A percentile compares a stretch with the other conserved stretches of the same genome.
phyloP scores from a whole-genome alignment of 2,329 filamentous ascomycete species.

The Intubia oerlemansii region DNA sequence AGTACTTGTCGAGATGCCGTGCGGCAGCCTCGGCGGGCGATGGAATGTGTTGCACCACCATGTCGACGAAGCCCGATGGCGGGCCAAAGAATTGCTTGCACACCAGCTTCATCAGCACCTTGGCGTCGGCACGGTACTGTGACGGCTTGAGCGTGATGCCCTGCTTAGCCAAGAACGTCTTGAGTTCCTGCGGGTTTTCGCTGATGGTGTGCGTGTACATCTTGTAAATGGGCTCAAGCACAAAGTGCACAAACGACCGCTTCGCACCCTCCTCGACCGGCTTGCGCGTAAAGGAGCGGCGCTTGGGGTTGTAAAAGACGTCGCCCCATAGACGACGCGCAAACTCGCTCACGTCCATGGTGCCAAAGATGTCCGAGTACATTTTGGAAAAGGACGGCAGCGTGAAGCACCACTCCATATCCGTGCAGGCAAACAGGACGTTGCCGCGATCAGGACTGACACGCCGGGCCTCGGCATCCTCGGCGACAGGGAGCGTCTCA shows the following conservation, averaged over 20 bases:
- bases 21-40: conserved; percentile 64
- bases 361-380: conserved; percentile 77
- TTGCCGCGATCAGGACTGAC: conserved; percentile 94
- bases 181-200: conserved; percentile 68
- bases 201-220: conserved; percentile 89
- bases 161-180: conserved; percentile 53
- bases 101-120: conserved; percentile 67
- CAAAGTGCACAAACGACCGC: conserved; percentile 81
- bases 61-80: conserved; percentile 80
- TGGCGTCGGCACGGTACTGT: conserved; percentile 78
- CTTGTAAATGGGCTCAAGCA: conserved; percentile 95
- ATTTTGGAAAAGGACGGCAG: conserved; percentile 86
- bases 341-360: conserved; percentile 66
- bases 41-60: conserved; percentile 77
- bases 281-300: conserved; percentile 81
- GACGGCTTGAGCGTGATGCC: conserved; percentile 81
- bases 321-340: conserved; percentile 81
- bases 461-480: conserved; percentile 54
- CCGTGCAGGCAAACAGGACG: conserved; percentile 85
- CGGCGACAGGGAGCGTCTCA: conserved; percentile 58
- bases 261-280: conserved; percentile 59
- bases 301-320: conserved; percentile 83
- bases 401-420: conserved; percentile 94
- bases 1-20: conserved; percentile 63
- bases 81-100: conserved; percentile 92